phyloP scores from a whole-genome alignment of 768 basidiomycete genomes.

The Russula earlei region DNA sequence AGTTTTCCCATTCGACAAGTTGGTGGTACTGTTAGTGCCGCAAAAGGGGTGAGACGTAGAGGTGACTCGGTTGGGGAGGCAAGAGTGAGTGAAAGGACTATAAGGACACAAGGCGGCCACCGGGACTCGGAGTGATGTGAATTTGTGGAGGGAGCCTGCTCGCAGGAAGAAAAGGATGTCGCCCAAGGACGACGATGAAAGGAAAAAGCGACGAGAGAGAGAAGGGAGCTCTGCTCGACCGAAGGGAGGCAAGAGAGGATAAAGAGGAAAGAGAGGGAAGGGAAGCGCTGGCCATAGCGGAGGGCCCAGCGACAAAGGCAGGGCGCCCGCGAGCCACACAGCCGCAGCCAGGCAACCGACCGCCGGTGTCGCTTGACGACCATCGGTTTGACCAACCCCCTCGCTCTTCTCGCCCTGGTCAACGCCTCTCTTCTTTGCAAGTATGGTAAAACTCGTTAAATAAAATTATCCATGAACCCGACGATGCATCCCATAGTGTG shows the following conservation, averaged over 20 bases:
- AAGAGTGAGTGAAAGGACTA: constrained; percentile 6
- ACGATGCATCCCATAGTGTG: background rate
- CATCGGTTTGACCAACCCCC: background rate
- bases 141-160: constrained; percentile 16
- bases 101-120: background rate
- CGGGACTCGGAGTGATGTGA: background rate
- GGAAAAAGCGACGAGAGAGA: background rate
- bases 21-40: background rate
- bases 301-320: too few relatives aligned
- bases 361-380: constrained; percentile 18
- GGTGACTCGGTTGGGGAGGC: background rate
- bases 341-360: background rate
- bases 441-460: background rate
- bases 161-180: constrained; percentile 8
- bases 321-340: too few relatives aligned
- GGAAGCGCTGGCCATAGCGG: too few relatives aligned
- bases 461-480: background rate
- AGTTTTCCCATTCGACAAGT: constrained; percentile 60
- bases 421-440: background rate
- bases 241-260: constrained; percentile 7
- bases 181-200: constrained; percentile 6
- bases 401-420: too few relatives aligned
- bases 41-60: background rate
- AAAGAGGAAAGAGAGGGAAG: background rate
- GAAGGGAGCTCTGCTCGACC: constrained; percentile 19